Percentiles rank a stretch among this genome's conserved stretches.
Evolutionary conservation across 2,329 filamentous ascomycete species (phyloP).

Genomic region (Xylogone sp.): DNA sequence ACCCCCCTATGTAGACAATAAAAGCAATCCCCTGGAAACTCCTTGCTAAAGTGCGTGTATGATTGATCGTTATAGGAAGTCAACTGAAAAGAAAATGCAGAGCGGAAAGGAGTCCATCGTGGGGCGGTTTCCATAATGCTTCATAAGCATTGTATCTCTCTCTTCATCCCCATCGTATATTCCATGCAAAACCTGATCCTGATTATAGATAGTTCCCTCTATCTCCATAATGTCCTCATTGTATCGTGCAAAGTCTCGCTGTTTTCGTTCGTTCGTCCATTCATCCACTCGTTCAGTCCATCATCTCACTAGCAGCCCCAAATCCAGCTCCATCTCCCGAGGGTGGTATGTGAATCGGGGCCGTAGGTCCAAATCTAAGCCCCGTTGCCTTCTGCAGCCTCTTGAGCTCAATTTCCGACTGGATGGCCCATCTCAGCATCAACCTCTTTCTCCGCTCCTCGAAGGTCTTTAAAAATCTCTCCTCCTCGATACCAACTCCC

Average conservation of each 20-base stretch:
- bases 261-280: too few relatives aligned
- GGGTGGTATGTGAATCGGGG: conserved; percentile 38
- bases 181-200: too few relatives aligned
- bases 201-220: too few relatives aligned
- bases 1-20: too few relatives aligned
- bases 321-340: conserved; percentile 8
- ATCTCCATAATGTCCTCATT: not conserved
- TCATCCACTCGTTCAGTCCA: not conserved
- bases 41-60: too few relatives aligned
- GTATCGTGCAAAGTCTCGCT: not conserved
- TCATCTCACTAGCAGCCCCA: conserved; percentile 16
- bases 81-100: too few relatives aligned
- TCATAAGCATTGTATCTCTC: too few relatives aligned
- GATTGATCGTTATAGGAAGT: too few relatives aligned
- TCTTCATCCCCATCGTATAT: too few relatives aligned
- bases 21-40: too few relatives aligned
- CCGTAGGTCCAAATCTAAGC: conserved; percentile 37
- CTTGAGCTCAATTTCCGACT: conserved; percentile 48
- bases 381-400: conserved; percentile 45
- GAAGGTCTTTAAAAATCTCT: conserved; percentile 42
- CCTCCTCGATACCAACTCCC: conserved; percentile 46
- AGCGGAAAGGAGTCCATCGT: too few relatives aligned
- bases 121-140: too few relatives aligned
- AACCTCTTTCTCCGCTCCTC: conserved; percentile 40
- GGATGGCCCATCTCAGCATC: conserved; percentile 47